Conservation (phyloP, 345 rosid genomes). For the Laguncularia racemosa region DNA sequence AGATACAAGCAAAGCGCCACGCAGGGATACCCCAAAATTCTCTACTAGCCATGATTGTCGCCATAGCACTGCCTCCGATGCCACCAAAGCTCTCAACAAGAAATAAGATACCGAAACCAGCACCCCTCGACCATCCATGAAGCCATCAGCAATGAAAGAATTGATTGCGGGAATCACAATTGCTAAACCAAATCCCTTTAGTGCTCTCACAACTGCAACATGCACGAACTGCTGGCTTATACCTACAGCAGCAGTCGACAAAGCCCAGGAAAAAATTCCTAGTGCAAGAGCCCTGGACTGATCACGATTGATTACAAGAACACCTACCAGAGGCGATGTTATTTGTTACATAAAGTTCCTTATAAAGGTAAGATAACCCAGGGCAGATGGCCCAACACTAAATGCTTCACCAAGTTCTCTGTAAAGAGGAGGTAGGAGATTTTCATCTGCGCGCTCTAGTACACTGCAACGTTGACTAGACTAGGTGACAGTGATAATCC, state of each 20-base stretch:
- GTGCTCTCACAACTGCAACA: conserved; percentile 89
- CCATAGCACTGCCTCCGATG: conserved; percentile 91
- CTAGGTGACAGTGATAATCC: conserved; percentile 81
- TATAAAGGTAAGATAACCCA: conserved; percentile 89
- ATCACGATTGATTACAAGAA: conserved; percentile 68
- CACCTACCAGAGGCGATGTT: conserved; percentile 82
- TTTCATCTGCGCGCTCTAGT: conserved; percentile 96
- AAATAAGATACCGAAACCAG: conserved; percentile 79
- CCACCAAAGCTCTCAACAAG: conserved; percentile 85
- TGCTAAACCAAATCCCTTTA: conserved; percentile 91
- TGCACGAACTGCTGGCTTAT: conserved; percentile 59
- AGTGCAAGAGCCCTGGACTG: conserved; percentile 83
- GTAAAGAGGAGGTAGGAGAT: conserved; percentile 84
- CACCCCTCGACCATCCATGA: conserved; percentile 71
- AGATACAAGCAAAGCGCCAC: conserved; percentile 88
- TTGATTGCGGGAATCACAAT: conserved; percentile 97
- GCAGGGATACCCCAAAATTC: conserved; percentile 64
- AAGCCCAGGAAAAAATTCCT: conserved; percentile 88
- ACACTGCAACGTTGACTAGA: conserved; percentile 88
- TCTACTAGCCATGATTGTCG: conserved; percentile 89
- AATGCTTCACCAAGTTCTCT: conserved; percentile 99
- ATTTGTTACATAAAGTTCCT: conserved; percentile 92
- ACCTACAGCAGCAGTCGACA: conserved; percentile 94
- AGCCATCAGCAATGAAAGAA: conserved; percentile 94
- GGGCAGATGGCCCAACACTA: conserved; percentile 88